Evolutionary conservation across 441 rosid genomes (phyloP).

Genomic region (Euphorbia corollata): DNA sequence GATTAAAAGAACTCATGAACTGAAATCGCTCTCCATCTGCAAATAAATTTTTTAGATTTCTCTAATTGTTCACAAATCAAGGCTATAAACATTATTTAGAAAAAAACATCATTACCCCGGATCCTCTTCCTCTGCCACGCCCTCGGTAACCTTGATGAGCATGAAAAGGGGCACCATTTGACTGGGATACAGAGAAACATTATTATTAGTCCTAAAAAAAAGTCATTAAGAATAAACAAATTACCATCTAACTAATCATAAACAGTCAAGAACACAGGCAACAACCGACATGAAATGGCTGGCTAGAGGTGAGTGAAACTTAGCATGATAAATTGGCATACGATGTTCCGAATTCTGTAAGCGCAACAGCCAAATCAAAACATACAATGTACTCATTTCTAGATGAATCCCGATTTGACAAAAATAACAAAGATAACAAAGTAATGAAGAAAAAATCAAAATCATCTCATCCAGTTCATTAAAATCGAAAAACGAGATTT

Average conservation of each 20-base stretch:
- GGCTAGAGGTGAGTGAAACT: neutral
- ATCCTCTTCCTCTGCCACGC: slow-evolving; percentile 76
- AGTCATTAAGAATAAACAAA: neutral
- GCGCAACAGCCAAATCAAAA: neutral
- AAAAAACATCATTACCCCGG: slow-evolving; percentile 40
- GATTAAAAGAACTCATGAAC: neutral
- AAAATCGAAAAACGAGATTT: neutral
- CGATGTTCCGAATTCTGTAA: neutral
- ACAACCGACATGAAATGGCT: neutral
- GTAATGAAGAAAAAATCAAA: neutral
- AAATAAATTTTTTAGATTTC: neutral
- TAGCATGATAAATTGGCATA: neutral
- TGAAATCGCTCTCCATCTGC: neutral
- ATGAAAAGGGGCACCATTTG: slow-evolving; percentile 55
- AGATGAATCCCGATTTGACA: neutral
- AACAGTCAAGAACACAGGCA: no score
- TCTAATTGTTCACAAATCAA: neutral
- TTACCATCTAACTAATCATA: neutral
- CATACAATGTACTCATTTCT: neutral
- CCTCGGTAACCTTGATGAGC: slow-evolving; percentile 52
- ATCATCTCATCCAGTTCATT: neutral
- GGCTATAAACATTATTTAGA: neutral
- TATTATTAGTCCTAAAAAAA: neutral
- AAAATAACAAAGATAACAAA: neutral
- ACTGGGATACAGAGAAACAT: slow-evolving; percentile 26